Evolutionary conservation across 257 asterid genomes (phyloP), one percentile per base, ranked within the genome.

Genomic region (Nicotiana knightiana): DNA sequence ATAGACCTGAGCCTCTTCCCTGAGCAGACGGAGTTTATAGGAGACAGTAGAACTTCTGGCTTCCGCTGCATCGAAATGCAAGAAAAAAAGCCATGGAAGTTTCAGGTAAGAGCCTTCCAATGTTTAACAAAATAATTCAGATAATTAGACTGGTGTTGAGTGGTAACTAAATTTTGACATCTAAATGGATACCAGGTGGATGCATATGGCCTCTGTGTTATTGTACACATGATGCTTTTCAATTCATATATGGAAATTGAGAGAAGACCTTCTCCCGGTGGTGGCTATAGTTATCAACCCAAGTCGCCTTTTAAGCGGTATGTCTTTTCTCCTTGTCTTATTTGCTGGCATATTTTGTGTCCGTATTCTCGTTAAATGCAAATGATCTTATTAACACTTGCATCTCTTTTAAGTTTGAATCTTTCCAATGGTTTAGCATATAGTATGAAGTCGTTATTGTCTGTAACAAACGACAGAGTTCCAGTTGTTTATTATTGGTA

Each of bases 21-120:
- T 8, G 64, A 87, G 37, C 65, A 81, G 84, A 91, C 96, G 51
- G 87, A 90, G 85, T 96, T 96, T 81, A 77, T 71, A n/a, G 99
- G 98, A 81, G 99, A 92, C 76, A 83, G 97, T 81, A 88, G 98
- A 86, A 96, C 99, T 67, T 93, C 97, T 57, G 99, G 98, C 55
- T 96, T 96, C 86, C 97, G 98, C 39, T 93, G 98, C 89, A 90
- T 90, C 66, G 93, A 94, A 90, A 94, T 94, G 97, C 98, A 94
- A 88, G 98, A 96, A 83, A 90, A 87, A 5, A 92, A 83, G 87
- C 97, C 98, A 9, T 96, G 99, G 99, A 91, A 91, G 51, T 96
- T 88, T 89, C 97, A 94, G 97, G 99, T 76, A 81, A 85, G 86
- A 73, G 54, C 53, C 63, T 26, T 68, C 28, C 58, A 76, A 10